These are phyloP conservation scores for Perilla frutescens DNA, from an alignment of 257 asterid species.

Conservation along the genomic window DNA sequence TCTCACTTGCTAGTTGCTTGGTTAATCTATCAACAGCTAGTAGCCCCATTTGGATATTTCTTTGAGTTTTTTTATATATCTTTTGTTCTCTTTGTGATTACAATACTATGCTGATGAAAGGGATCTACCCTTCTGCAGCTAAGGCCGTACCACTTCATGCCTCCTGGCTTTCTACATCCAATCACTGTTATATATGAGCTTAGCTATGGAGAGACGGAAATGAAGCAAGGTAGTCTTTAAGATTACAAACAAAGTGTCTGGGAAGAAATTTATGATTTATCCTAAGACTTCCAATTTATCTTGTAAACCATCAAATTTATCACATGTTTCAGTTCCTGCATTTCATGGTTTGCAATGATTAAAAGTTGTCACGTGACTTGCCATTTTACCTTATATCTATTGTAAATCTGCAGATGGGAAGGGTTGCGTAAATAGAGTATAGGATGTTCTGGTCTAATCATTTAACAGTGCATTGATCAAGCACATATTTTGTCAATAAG, in stretches of 20 bases:
- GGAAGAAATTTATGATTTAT: slow-evolving; percentile 16
- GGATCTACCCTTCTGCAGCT: slow-evolving; percentile 58
- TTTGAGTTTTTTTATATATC: neutral
- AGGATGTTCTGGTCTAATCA: neutral
- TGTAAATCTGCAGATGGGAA: slow-evolving; percentile 27
- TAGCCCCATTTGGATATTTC: slow-evolving; percentile 17
- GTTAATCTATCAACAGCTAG: slow-evolving; percentile 15
- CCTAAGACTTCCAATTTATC: slow-evolving; percentile 22
- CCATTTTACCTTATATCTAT: slow-evolving; percentile 10
- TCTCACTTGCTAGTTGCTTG: neutral
- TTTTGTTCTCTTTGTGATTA: neutral
- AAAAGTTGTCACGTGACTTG: slow-evolving; percentile 6
- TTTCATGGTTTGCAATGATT: slow-evolving; percentile 27
- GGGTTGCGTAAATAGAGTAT: neutral
- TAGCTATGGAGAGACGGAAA: slow-evolving; percentile 91
- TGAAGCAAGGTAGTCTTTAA: slow-evolving; percentile 78
- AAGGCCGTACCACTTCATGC: slow-evolving; percentile 85
- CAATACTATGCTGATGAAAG: slow-evolving; percentile 33
- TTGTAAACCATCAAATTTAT: slow-evolving; percentile 27
- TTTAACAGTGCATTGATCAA: neutral
- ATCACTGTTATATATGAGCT: slow-evolving; percentile 78
- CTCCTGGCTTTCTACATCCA: slow-evolving; percentile 83
- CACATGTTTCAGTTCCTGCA: slow-evolving; percentile 2
- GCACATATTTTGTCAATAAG: slow-evolving; percentile 10
- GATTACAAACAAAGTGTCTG: slow-evolving; percentile 7